A percentile compares a stretch with the other conserved stretches of the same genome.
Conservation (phyloP, 2,329 filamentous ascomycete species). For the Ophiocordyceps camponoti-saundersi region DNA sequence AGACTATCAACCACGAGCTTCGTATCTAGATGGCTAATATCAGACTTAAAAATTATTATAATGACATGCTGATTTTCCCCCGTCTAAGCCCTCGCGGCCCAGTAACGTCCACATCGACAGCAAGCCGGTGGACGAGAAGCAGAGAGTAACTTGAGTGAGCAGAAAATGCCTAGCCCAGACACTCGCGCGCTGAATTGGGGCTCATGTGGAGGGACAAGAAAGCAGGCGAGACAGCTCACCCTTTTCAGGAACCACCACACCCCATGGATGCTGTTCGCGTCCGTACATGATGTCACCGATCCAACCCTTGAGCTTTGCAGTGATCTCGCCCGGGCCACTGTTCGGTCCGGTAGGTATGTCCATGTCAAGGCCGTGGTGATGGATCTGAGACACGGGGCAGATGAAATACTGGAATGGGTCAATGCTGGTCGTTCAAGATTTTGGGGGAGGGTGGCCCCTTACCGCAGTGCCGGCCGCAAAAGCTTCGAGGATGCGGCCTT, state of each 20-base stretch:
- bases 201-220: neutral
- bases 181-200: neutral
- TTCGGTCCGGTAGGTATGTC: constrained; percentile 40
- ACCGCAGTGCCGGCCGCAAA: constrained; percentile 80
- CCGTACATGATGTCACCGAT: constrained; percentile 63
- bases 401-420: constrained; percentile 44
- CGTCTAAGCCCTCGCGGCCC: neutral
- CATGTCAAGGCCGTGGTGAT: constrained; percentile 48
- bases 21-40: neutral
- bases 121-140: neutral
- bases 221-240: constrained; percentile 8
- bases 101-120: neutral
- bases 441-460: constrained; percentile 15
- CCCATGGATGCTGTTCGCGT: constrained; percentile 50
- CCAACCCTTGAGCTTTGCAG: constrained; percentile 47
- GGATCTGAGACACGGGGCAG: constrained; percentile 48
- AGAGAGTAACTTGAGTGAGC: neutral
- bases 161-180: neutral
- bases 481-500: constrained; percentile 66
- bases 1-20: neutral
- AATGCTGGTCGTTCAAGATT: neutral
- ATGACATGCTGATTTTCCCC: neutral
- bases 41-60: neutral
- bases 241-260: constrained; percentile 48
- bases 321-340: constrained; percentile 33